Evolutionary conservation across 2,329 filamentous ascomycete genomes (phyloP), one percentile per base, ranked within the genome.

Genomic region (Ophiosphaerella narmari): DNA sequence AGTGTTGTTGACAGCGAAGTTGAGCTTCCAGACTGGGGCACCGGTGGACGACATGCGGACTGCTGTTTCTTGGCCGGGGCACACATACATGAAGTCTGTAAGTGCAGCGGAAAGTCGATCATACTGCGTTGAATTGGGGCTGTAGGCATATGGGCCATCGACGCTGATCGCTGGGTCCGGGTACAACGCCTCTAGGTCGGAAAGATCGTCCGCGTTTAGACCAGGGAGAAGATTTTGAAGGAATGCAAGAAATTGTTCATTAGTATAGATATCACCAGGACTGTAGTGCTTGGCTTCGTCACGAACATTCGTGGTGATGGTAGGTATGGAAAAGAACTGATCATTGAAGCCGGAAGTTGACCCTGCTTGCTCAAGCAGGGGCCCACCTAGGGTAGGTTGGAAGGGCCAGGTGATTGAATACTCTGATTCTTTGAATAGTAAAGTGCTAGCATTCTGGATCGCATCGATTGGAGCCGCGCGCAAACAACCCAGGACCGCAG

Each of bases 81-180:
- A 79, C 13, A 76, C 74, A 49, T 79, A 79, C 26, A 72, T 75
- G 42, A 75, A 78, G 55, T 79, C 77, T 12, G 72, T 73, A 0
- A 64, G 52, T 0, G 77, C 75, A 0, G 76, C 76, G 0, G 74
- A 69, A 7, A 79, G 23, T 4, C 77, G 74, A 34, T 76, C 60
- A 39, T 76, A 79, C 50, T 79, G 77, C 0, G 72, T 75, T 26
- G 73, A 72, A 42, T 77, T 78, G 0, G 75, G 72, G 0, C 74
- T 76, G 48, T 74, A 65, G 33, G 67, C 70, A 37, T 73, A 79
- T 0, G 73, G 72, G 8, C 57, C 50, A 26, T 62, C 57, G 8
- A 42, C 35, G 21, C 59, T 48, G 24, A 38, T 54, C 0, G 54
- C 29, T 2, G 65, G 62, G 23, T 67, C 63, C 0, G 13, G 77